Conservation (phyloP, 1,284 basidiomycete species). For the Cerioporus squamosus region DNA sequence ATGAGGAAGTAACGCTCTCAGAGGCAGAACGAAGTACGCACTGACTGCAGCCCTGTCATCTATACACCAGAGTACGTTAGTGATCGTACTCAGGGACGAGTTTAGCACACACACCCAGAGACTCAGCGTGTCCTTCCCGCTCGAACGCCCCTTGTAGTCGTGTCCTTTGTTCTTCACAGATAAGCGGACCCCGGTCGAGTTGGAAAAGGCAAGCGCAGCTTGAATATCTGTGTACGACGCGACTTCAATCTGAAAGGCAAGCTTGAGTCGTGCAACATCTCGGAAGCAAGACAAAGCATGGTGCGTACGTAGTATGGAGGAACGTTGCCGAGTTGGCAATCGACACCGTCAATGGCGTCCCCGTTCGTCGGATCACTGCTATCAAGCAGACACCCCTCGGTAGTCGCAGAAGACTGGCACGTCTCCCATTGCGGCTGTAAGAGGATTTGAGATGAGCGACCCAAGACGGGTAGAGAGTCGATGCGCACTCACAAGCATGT, state of each 20-base stretch:
- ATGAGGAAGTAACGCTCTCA: not conserved
- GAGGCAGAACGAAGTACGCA: constrained; percentile 12
- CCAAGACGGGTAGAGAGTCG: not conserved
- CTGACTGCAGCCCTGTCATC: constrained; percentile 32
- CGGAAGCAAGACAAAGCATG: not conserved
- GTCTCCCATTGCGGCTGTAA: constrained; percentile 38
- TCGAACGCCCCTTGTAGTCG: constrained; percentile 44
- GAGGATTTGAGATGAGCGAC: not conserved
- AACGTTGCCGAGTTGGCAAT: constrained; percentile 36
- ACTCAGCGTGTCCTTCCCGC: constrained; percentile 32
- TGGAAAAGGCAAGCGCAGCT: constrained; percentile 38
- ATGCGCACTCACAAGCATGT: constrained; percentile 31
- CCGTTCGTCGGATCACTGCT: constrained; percentile 28
- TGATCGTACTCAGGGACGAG: no score
- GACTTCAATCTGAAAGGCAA: constrained; percentile 35
- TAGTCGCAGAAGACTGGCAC: constrained; percentile 24
- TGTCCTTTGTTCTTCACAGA: constrained; percentile 47
- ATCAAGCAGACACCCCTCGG: constrained; percentile 34
- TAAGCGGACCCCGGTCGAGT: constrained; percentile 36
- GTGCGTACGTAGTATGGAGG: constrained; percentile 34
- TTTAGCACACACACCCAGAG: constrained; percentile 35
- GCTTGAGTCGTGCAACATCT: not conserved
- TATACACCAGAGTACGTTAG: not conserved
- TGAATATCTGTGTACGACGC: constrained; percentile 34
- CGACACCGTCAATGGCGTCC: constrained; percentile 23